These are phyloP conservation scores for Rhodomyrtus tomentosa DNA, from an alignment of 345 rosid species.

Conservation along the genomic window DNA sequence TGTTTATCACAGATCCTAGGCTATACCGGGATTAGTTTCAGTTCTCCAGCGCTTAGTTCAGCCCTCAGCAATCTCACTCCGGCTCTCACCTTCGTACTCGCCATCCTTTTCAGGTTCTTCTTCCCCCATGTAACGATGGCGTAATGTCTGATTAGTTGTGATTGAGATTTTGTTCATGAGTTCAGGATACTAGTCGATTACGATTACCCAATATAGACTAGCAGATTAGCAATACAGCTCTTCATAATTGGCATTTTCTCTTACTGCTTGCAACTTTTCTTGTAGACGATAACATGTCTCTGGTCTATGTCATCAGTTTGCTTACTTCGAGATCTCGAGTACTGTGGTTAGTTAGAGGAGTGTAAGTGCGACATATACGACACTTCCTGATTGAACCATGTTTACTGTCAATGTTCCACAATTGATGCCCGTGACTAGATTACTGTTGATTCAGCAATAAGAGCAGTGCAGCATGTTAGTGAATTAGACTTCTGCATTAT, in stretches of 20 bases:
- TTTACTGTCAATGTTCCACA: neutral
- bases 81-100: neutral
- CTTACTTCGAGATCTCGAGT: neutral
- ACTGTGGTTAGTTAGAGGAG: neutral
- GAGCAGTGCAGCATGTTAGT: neutral
- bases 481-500: neutral
- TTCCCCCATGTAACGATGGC: slow-evolving; percentile 58
- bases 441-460: neutral
- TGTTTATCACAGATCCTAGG: slow-evolving; percentile 72
- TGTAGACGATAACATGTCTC: slow-evolving; percentile 32
- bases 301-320: neutral
- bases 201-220: slow-evolving; percentile 35
- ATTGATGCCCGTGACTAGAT: neutral
- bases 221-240: slow-evolving; percentile 18
- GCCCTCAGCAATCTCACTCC: neutral
- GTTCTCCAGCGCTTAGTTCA: neutral
- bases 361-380: neutral
- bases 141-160: slow-evolving; percentile 10
- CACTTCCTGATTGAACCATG: neutral
- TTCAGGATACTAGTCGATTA: slow-evolving; percentile 16
- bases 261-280: slow-evolving; percentile 56
- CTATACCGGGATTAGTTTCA: slow-evolving; percentile 66
- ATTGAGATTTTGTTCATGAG: neutral
- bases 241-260: slow-evolving; percentile 39
- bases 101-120: neutral